Conservation (phyloP, 2,329 filamentous ascomycete genomes). For the Aspergillus pseudonomiae region DNA sequence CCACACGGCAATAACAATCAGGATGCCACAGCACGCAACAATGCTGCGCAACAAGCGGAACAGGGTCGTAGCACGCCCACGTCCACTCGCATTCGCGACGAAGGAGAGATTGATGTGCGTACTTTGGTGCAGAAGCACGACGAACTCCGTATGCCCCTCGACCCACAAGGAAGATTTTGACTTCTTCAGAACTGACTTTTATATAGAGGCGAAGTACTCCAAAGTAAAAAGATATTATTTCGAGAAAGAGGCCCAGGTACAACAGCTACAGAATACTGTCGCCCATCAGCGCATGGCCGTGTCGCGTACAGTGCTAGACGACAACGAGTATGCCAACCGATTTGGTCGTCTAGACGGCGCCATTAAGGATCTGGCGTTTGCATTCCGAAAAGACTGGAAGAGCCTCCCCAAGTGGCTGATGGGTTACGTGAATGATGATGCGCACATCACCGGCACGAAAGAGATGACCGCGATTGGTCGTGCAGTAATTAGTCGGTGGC, state of each 20-base stretch:
- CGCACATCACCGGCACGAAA: conserved; percentile 83
- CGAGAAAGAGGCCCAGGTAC: conserved; percentile 85
- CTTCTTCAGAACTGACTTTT: conserved; percentile 2
- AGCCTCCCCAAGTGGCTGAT: conserved; percentile 78
- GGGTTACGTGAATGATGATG: conserved; percentile 79
- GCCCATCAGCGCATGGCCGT: conserved; percentile 94
- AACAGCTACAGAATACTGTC: conserved; percentile 94
- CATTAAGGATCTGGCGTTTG: conserved; percentile 92
- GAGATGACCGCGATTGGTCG: conserved; percentile 97
- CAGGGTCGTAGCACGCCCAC: conserved; percentile 52
- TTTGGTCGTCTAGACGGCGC: conserved; percentile 92
- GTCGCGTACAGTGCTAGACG: conserved; percentile 90
- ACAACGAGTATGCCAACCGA: conserved; percentile 86
- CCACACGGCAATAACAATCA: conserved; percentile 9
- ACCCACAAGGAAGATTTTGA: background rate
- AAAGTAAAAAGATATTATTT: conserved; percentile 98
- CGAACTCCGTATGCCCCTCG: conserved; percentile 46
- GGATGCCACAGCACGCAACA: conserved; percentile 28
- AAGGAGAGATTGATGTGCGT: conserved; percentile 48
- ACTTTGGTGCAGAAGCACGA: conserved; percentile 48
- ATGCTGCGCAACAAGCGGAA: conserved; percentile 36
- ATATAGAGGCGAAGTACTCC: conserved; percentile 86
- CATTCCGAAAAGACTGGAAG: conserved; percentile 93
- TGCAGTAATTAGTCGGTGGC: conserved; percentile 84
- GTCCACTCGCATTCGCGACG: conserved; percentile 37